Conservation (phyloP, 2,329 filamentous ascomycete genomes). For the Aspergillus uvarum region DNA sequence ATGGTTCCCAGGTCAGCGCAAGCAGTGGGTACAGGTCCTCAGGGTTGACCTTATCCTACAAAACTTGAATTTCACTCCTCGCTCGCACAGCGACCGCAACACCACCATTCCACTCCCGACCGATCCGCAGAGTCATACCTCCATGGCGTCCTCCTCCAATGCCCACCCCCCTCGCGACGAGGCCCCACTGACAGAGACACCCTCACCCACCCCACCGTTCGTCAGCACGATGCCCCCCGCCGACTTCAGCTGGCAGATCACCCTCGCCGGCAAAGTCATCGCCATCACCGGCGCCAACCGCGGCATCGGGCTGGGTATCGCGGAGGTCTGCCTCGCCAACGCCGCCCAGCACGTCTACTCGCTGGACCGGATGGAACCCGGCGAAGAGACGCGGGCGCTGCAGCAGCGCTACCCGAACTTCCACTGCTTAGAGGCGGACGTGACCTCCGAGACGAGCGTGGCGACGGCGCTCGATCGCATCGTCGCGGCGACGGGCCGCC, state of each 20-base stretch:
- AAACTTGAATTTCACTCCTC: too few species aligned
- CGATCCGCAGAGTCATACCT: not conserved
- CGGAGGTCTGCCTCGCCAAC: conserved; percentile 49
- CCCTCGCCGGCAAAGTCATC: conserved; percentile 42
- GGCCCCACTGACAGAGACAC: not conserved
- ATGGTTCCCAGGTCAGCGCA: too few species aligned
- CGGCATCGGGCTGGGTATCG: conserved; percentile 49
- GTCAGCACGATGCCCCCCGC: conserved; percentile 44
- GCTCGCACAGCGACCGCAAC: too few species aligned
- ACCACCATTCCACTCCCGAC: too few species aligned
- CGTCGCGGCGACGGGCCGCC: conserved; percentile 36
- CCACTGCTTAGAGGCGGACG: conserved; percentile 48
- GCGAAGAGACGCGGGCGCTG: conserved; percentile 35
- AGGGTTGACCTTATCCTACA: too few species aligned
- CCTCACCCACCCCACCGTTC: conserved; percentile 16
- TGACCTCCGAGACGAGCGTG: conserved; percentile 45
- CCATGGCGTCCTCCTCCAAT: not conserved
- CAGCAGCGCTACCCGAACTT: conserved; percentile 45
- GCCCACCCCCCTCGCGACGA: not conserved
- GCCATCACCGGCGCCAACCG: conserved; percentile 35
- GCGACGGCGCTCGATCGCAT: conserved; percentile 44
- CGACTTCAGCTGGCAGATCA: conserved; percentile 49
- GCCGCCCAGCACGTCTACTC: conserved; percentile 41
- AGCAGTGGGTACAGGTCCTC: too few species aligned
- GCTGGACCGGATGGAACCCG: conserved; percentile 40